phyloP scores from a whole-genome alignment of 352 stramenopile species.

The Phytophthora idaei region DNA sequence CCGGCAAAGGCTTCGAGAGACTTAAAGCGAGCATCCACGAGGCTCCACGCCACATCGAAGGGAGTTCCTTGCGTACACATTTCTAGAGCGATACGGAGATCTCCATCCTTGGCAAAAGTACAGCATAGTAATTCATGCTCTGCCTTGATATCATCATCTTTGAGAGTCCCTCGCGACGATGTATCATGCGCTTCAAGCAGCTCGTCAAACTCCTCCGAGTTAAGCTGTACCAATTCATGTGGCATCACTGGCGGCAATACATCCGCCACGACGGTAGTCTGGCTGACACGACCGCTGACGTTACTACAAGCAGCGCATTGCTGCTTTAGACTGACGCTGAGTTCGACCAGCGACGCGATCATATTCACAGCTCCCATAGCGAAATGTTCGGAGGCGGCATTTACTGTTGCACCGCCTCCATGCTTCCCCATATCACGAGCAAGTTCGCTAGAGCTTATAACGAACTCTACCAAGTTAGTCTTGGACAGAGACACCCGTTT shows the following conservation, averaged over 20 bases:
- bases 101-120: slow-evolving; percentile 29
- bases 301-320: slow-evolving; percentile 11
- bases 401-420: slow-evolving; percentile 24
- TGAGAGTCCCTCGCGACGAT: slow-evolving; percentile 7
- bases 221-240: slow-evolving; percentile 46
- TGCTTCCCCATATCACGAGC: slow-evolving; percentile 39
- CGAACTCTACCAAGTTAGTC: slow-evolving; percentile 43
- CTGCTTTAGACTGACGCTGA: slow-evolving; percentile 28
- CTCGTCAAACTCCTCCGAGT: slow-evolving; percentile 43
- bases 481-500: slow-evolving; percentile 30
- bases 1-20: slow-evolving; percentile 53
- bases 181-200: slow-evolving; percentile 35
- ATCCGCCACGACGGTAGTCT: slow-evolving; percentile 12
- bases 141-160: slow-evolving; percentile 13
- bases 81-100: slow-evolving; percentile 20
- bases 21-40: slow-evolving; percentile 41
- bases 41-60: slow-evolving; percentile 47
- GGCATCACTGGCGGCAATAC: slow-evolving; percentile 42
- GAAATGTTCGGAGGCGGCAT: slow-evolving; percentile 29
- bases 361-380: slow-evolving; percentile 33
- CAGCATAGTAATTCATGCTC: slow-evolving; percentile 20
- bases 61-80: slow-evolving; percentile 27
- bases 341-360: slow-evolving; percentile 42
- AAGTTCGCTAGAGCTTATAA: slow-evolving; percentile 45
- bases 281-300: neutral